A percentile compares a stretch with the other conserved stretches of the same genome.
These are phyloP conservation scores for Triticum urartu DNA, from an alignment of 176 grass and related monocot species.

Conservation along the genomic window DNA sequence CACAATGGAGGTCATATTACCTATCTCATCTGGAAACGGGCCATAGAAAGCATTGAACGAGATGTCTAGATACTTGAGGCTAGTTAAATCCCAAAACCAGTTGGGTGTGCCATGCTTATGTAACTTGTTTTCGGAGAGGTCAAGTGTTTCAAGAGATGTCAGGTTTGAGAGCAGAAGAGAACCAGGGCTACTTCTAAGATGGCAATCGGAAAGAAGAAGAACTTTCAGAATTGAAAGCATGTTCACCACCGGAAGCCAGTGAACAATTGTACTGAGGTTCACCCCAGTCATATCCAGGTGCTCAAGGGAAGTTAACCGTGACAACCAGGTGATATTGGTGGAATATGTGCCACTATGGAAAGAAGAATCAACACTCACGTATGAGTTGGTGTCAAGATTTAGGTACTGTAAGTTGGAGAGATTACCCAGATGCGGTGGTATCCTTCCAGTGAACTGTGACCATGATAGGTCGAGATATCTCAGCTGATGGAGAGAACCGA, in stretches of 20 bases:
- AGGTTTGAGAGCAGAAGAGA: not conserved
- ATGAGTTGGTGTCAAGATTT: too few species aligned
- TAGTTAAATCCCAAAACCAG: not conserved
- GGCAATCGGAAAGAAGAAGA: not conserved
- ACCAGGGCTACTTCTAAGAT: not conserved
- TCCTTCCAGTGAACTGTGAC: not conserved
- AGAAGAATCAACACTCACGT: too few species aligned
- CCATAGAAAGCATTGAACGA: not conserved
- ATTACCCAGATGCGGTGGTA: too few species aligned
- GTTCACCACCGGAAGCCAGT: not conserved
- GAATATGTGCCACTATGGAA: not conserved
- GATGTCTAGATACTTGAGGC: not conserved
- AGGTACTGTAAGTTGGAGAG: too few species aligned
- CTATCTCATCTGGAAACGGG: not conserved
- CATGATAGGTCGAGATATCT: not conserved
- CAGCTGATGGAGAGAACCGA: not conserved
- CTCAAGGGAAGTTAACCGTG: not conserved
- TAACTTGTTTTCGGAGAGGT: not conserved
- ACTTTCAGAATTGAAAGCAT: not conserved
- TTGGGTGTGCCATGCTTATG: not conserved
- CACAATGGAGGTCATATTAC: not conserved
- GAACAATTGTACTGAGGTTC: not conserved
- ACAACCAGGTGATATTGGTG: not conserved
- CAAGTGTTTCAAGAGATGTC: not conserved
- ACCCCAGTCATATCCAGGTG: not conserved